Percentiles rank a stretch among this genome's conserved stretches.
These are phyloP conservation scores for Clohesyomyces aquaticus DNA, from an alignment of 495 filamentous ascomycete genomes.

Conservation along the genomic window DNA sequence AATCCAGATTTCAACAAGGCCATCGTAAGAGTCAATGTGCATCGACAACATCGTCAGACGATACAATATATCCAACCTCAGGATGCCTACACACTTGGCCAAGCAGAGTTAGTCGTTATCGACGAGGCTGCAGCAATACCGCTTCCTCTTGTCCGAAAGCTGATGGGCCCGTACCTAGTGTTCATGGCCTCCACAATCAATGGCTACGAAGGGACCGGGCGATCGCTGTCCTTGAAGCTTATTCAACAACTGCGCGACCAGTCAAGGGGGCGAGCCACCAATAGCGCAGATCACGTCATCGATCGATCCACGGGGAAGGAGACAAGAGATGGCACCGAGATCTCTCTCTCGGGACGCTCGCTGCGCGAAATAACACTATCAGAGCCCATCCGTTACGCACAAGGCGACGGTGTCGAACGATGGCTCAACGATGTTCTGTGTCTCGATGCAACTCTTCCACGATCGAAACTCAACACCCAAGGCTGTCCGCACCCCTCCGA, in stretches of 20 bases:
- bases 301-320: conserved; percentile 73
- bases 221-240: conserved; percentile 92
- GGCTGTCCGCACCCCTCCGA: conserved; percentile 88
- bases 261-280: conserved; percentile 62
- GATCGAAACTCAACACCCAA: conserved; percentile 70
- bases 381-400: conserved; percentile 93
- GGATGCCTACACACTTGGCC: conserved; percentile 90
- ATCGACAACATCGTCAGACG: conserved; percentile 93
- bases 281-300: conserved; percentile 61
- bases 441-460: conserved; percentile 84
- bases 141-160: conserved; percentile 84
- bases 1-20: conserved; percentile 99
- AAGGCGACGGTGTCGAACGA: conserved; percentile 88
- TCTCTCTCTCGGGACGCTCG: conserved; percentile 69
- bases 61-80: conserved; percentile 98
- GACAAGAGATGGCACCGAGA: conserved; percentile 63
- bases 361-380: conserved; percentile 88
- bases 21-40: conserved; percentile 94
- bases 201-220: conserved; percentile 96
- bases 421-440: conserved; percentile 97
- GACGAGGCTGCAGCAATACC: conserved; percentile 98
- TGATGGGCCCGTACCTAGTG: conserved; percentile 97
- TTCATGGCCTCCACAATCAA: conserved; percentile 99
- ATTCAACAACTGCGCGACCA: conserved; percentile 98
- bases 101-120: conserved; percentile 94